A percentile compares a stretch with the other conserved stretches of the same genome.
Conservation (phyloP, 768 basidiomycete genomes). For the Leccinum rimulosum region DNA sequence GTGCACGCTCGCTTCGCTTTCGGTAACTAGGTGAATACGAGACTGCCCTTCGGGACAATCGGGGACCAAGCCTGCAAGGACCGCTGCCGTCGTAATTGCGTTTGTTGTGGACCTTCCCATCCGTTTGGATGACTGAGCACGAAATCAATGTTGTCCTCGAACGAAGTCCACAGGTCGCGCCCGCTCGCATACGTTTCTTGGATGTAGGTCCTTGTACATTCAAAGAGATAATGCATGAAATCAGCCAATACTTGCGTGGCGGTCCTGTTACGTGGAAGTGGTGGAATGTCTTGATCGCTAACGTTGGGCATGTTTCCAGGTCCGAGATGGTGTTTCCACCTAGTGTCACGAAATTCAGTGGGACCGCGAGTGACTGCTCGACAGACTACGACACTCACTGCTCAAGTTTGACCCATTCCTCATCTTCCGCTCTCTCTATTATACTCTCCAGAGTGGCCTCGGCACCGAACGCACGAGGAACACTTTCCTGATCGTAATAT, state of each 20-base stretch:
- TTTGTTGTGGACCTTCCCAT: slow-evolving; percentile 46
- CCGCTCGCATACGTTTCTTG: slow-evolving; percentile 45
- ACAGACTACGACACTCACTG: slow-evolving; percentile 21
- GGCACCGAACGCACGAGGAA: slow-evolving; percentile 42
- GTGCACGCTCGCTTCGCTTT: slow-evolving; percentile 54
- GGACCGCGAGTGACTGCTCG: background rate
- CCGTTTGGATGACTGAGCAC: slow-evolving; percentile 49
- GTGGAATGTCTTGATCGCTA: slow-evolving; percentile 35
- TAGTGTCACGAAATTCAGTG: slow-evolving; percentile 11
- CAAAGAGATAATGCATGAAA: slow-evolving; percentile 47
- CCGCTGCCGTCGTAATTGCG: slow-evolving; percentile 43
- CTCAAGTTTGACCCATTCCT: slow-evolving; percentile 30
- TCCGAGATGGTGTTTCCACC: slow-evolving; percentile 37
- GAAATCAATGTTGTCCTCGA: slow-evolving; percentile 41
- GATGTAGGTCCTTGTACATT: slow-evolving; percentile 43
- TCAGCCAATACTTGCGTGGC: slow-evolving; percentile 46
- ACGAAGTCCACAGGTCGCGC: slow-evolving; percentile 38
- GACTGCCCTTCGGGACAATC: slow-evolving; percentile 35
- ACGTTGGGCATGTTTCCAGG: slow-evolving; percentile 26
- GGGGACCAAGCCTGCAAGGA: slow-evolving; percentile 39
- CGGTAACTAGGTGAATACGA: slow-evolving; percentile 46
- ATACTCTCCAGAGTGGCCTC: slow-evolving; percentile 40
- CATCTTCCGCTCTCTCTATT: slow-evolving; percentile 39
- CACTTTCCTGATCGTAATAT: slow-evolving; percentile 43
- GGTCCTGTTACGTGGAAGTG: slow-evolving; percentile 42